Evolutionary conservation across 106 monocot species (phyloP), one percentile per base, ranked within the genome.

Genomic region (Allium cepa): DNA sequence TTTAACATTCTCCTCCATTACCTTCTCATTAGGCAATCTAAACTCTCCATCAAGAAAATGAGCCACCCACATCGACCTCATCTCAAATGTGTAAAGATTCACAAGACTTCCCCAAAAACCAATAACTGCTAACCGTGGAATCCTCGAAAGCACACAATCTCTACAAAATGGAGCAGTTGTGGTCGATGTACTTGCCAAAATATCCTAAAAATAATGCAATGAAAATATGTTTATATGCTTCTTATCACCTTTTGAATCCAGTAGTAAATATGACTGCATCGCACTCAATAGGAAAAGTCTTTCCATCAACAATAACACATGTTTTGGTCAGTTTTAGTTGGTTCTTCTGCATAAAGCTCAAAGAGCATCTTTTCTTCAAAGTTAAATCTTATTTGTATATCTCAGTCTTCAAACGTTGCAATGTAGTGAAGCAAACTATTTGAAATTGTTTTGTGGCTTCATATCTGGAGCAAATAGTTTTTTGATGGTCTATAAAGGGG

Each of bases 211-310:
- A 0, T 18, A 50, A 0, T 75, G 60, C 0, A 85, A 85, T 9
- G 28, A 59, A 22, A 92, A 88, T 3, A 88, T 82, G 46, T 72
- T 10, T 74, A 59, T 83, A 16, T 88, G 81, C 71, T 92, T 92
- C 56, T 80, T 18, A 56, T 92, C 92, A 17, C 88, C 78, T 59
- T 22, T 67, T 82, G 67, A 56, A 92, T 11, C 88, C 85, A 17
- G 92, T 92, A 10, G 92, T 88, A 15, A 88, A 63, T 59, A 92
- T 88, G 18, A 88, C 88, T 0, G 88, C 7, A 74, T 92, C 85
- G 22, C 67, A 69, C 57, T 79, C 22, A 15, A 76, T 59, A 1
- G 62, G 75, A 15, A n/a, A 49, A 10, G 47, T 50, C 47, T 84
- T 80, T 47, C 60, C 82, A 17, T 76, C 75, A 10, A 84, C 16